Evolutionary conservation across 768 basidiomycete genomes (phyloP).

Genomic region (Serendipita vermifera): DNA sequence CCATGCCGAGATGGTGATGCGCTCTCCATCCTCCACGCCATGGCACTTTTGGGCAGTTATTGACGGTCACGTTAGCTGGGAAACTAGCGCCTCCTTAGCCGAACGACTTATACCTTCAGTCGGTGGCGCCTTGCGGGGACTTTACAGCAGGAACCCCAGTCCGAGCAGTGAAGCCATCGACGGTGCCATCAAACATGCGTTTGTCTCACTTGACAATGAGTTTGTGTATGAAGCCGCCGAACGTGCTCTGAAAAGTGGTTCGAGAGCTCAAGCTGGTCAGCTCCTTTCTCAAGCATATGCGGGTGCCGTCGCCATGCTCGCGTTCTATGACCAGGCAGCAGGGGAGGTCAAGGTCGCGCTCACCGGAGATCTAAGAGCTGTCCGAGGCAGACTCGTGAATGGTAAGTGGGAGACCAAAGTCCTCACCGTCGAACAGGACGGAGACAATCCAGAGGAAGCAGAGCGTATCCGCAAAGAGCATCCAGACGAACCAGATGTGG

Average conservation of each 20-base stretch:
- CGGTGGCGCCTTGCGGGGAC: conserved; percentile 17
- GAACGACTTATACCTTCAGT: conserved; percentile 23
- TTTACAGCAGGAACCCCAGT: conserved; percentile 15
- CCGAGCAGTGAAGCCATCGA: conserved; percentile 24
- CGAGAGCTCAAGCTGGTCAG: conserved; percentile 21
- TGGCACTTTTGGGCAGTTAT: conserved; percentile 27
- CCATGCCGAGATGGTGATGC: conserved; percentile 18
- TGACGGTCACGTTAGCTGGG: conserved; percentile 25
- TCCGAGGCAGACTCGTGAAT: conserved; percentile 29
- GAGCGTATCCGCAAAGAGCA: conserved; percentile 51
- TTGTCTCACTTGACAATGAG: conserved; percentile 30
- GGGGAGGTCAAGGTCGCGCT: conserved; percentile 31
- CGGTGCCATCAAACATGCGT: conserved; percentile 27
- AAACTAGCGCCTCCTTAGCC: conserved; percentile 25
- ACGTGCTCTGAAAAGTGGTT: conserved; percentile 19
- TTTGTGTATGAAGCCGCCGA: conserved; percentile 27
- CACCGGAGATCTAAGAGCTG: conserved; percentile 37
- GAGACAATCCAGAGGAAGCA: conserved; percentile 52
- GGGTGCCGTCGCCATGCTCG: conserved; percentile 35
- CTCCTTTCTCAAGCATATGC: conserved; percentile 26
- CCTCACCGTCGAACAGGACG: conserved; percentile 58
- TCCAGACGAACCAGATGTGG: conserved; percentile 51
- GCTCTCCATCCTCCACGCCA: conserved; percentile 16
- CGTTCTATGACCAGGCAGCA: conserved; percentile 31
- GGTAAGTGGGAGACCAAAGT: conserved; percentile 31